Base-by-base conservation (phyloP, 2,329 filamentous ascomycete species). In the Colletotrichum sp. region DNA sequence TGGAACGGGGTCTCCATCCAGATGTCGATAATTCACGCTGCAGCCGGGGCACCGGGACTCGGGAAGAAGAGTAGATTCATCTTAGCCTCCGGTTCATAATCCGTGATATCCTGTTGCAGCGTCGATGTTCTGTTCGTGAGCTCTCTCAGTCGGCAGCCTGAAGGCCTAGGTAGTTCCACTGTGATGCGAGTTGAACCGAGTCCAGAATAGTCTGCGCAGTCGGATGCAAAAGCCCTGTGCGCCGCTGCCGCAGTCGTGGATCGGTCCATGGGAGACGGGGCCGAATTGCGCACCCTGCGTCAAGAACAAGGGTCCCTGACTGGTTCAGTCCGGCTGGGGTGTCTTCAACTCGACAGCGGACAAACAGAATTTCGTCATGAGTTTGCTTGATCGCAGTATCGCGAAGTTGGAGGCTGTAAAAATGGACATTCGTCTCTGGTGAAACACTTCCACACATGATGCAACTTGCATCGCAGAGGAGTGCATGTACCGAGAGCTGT, bases 281-380 rank as follows among this genome's bases (percentile, higher is more conserved):
- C 71, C 43, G 62, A 64, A 71, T 30, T 36, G 66, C 36, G 60
- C 61, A 75, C 66, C 71, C 55, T 76, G 74, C 43, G 62, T 62
- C 24, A 21, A 34, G 30, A 66, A 24, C 32, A 6, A 56, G 58
- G 62, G 24, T 26, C 52, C 24, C 71, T 62, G 48, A 75, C 61
- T 75, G 71, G 56, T 21, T 28, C 36, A 55, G 15, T 21, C 58
- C 34, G 43, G 56, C 32, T 18, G 38, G 26, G 28, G 38, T 21
- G 36, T 48, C 26, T 21, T 38, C 36, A 21, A n/a, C 30, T 71
- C 24, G 28, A 55, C 34, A 24, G 30, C 32, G 48, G 74, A 76
- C 74, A 76, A 75, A 76, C 74, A 66, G 8, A 60, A 75, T 76
- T 56, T 75, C 66, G 74, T 76, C 74, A 76, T 75, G 52, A 38